Conservation (phyloP, 192 early-diverging fungal species). For the Mycoemilia scoparia region DNA sequence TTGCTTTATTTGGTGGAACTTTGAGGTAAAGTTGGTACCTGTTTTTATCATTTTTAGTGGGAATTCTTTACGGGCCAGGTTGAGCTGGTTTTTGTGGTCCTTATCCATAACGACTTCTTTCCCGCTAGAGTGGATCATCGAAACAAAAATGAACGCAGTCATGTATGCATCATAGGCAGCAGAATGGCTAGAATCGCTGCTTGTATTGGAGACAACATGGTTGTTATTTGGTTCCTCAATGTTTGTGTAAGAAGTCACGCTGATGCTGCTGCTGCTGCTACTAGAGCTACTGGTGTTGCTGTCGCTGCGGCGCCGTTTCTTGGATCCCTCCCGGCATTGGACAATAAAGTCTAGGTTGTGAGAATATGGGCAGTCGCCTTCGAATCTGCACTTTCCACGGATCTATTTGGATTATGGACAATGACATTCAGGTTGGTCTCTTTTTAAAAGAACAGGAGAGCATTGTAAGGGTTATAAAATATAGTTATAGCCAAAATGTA, state of each 20-base stretch:
- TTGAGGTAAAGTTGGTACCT: no score
- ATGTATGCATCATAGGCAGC: slow-evolving; percentile 93
- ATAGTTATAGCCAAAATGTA: no score
- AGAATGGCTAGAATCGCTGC: slow-evolving; percentile 35
- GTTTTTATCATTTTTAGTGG: no score
- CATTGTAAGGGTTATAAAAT: no score
- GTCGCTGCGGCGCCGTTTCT: slow-evolving; percentile 21
- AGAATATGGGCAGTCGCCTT: slow-evolving; percentile 43
- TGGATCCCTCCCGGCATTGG: slow-evolving; percentile 34
- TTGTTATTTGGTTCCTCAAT: slow-evolving; percentile 6
- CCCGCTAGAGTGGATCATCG: no score
- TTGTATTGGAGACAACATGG: slow-evolving; percentile 2
- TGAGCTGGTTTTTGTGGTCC: no score
- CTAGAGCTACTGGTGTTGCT: slow-evolving; percentile 1
- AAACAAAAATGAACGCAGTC: slow-evolving; percentile 78
- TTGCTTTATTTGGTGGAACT: no score
- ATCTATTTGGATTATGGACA: slow-evolving; percentile 2
- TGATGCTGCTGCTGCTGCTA: slow-evolving; percentile 1
- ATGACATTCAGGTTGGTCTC: not conserved
- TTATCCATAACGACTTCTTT: no score
- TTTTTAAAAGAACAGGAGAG: no score
- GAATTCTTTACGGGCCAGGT: no score
- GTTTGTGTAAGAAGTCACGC: slow-evolving; percentile 2
- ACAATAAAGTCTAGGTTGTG: slow-evolving; percentile 84
- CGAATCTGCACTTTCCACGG: slow-evolving; percentile 62